Conservation (phyloP, 495 filamentous ascomycete genomes). For the Aspergillus indologenus region DNA sequence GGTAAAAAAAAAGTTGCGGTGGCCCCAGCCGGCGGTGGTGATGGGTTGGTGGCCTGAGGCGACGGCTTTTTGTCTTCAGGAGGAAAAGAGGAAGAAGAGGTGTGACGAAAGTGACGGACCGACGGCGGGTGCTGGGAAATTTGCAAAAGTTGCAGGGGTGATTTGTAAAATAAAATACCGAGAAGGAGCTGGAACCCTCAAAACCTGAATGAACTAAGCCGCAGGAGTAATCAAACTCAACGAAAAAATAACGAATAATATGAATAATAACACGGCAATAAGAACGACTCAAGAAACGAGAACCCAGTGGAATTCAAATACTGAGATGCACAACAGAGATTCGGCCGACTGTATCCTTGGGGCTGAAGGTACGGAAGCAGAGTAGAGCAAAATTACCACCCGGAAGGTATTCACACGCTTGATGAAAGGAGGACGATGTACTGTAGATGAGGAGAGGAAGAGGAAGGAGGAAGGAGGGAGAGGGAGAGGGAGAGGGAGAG, state of each 20-base stretch:
- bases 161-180: conserved; percentile 10
- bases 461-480: conserved; percentile 14
- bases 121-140: conserved; percentile 6
- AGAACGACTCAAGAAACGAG: too few relatives aligned
- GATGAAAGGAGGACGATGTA: not conserved
- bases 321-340: too few relatives aligned
- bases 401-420: not conserved
- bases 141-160: conserved; percentile 1
- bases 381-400: conserved; percentile 10
- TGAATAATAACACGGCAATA: conserved; percentile 13
- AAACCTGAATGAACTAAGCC: conserved; percentile 7
- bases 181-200: conserved; percentile 9
- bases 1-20: conserved; percentile 28
- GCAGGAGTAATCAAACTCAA: conserved; percentile 5
- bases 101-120: conserved; percentile 33
- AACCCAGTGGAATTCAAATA: too few relatives aligned
- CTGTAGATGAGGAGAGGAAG: not conserved
- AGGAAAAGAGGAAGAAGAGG: too few relatives aligned
- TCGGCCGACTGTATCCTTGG: not conserved
- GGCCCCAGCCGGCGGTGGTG: conserved; percentile 17
- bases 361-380: conserved; percentile 4
- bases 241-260: conserved; percentile 18
- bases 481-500: conserved; percentile 19
- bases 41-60: conserved; percentile 32
- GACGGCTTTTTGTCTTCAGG: conserved; percentile 7